A percentile compares a stretch with the other conserved stretches of the same genome.
These are phyloP conservation scores for Ustilago hordei DNA, from an alignment of 1,284 basidiomycete species.

Conservation along the genomic window DNA sequence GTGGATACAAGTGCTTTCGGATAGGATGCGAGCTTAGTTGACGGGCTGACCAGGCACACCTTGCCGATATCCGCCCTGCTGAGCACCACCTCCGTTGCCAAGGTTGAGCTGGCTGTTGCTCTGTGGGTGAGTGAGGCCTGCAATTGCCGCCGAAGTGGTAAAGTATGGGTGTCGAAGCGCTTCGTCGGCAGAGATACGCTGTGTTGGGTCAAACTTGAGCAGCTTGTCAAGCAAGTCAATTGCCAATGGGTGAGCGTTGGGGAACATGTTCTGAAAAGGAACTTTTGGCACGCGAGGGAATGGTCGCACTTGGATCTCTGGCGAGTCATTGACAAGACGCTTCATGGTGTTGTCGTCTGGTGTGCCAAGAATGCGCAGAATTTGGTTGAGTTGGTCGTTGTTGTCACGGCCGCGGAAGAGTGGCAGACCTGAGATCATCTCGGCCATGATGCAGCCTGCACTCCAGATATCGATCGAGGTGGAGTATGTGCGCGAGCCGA, in stretches of 20 bases:
- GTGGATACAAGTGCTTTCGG: neutral
- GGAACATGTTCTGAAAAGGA: conserved; percentile 86
- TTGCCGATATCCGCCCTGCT: conserved; percentile 43
- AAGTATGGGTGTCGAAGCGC: conserved; percentile 95
- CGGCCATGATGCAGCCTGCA: conserved; percentile 96
- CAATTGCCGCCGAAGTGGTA: conserved; percentile 70
- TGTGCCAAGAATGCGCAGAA: conserved; percentile 96
- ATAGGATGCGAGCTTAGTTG: neutral
- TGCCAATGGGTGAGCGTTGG: conserved; percentile 91
- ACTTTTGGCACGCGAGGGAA: conserved; percentile 93
- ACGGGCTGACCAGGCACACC: conserved; percentile 41
- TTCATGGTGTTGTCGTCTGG: conserved; percentile 89
- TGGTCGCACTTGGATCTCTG: conserved; percentile 87
- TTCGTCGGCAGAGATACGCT: conserved; percentile 90
- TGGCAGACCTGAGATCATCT: conserved; percentile 91
- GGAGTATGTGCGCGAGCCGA: conserved; percentile 96
- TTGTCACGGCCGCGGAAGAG: conserved; percentile 98
- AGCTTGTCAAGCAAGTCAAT: conserved; percentile 94
- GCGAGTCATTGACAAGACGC: conserved; percentile 91
- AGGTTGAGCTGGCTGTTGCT: conserved; percentile 47
- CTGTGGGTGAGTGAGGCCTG: conserved; percentile 36
- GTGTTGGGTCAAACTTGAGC: conserved; percentile 94
- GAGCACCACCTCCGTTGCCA: conserved; percentile 45
- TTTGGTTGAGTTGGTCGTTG: conserved; percentile 95
- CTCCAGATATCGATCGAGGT: conserved; percentile 99